phyloP scores from a whole-genome alignment of 768 basidiomycete species.

The Suillus ampliporus region DNA sequence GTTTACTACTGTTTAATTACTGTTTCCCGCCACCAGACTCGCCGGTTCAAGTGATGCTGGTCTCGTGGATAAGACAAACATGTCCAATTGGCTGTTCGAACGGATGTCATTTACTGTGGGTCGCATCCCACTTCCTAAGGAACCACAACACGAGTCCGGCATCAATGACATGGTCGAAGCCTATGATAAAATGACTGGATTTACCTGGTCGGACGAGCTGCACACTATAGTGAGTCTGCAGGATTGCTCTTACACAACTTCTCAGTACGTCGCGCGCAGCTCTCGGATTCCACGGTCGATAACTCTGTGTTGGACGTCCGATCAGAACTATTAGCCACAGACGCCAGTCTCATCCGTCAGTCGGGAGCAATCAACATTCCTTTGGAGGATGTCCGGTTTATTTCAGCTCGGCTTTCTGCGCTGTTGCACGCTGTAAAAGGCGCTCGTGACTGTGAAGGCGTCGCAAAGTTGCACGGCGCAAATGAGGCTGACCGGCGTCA shows the following conservation, averaged over 20 bases:
- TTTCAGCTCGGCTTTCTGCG: neutral
- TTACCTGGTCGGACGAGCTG: neutral
- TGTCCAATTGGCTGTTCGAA: conserved; percentile 12
- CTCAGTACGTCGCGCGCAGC: neutral
- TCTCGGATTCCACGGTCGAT: neutral
- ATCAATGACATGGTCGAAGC: neutral
- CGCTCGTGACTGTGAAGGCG: neutral
- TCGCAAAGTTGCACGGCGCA: neutral
- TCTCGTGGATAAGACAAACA: neutral
- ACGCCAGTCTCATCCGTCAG: no score
- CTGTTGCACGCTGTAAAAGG: neutral
- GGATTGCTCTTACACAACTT: neutral
- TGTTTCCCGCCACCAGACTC: neutral
- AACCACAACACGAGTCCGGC: neutral
- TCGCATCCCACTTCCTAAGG: neutral
- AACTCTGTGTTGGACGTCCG: neutral
- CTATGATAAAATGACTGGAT: conserved; percentile 6
- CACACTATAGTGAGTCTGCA: neutral
- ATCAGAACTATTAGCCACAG: neutral
- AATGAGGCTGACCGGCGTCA: conserved; percentile 1
- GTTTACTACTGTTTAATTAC: neutral
- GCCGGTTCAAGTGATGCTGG: neutral
- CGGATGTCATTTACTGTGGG: neutral
- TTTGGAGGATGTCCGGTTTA: neutral
- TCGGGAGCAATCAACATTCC: no score